Percentiles rank a stretch among this genome's conserved stretches.
Conservation (phyloP, 495 filamentous ascomycete species). For the Tuber borchii region DNA sequence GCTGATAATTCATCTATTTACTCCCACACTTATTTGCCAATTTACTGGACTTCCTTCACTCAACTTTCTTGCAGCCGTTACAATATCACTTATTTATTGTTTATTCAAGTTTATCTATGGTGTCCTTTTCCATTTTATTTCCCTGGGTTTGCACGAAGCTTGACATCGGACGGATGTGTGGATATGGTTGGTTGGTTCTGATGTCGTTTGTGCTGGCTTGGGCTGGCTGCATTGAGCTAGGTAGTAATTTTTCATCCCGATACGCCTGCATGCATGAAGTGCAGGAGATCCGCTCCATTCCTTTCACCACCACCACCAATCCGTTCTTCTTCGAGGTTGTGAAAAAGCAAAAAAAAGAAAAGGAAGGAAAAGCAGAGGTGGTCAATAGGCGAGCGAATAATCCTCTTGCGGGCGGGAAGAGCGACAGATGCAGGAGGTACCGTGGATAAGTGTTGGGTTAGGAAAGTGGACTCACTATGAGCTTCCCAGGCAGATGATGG, state of each 20-base stretch:
- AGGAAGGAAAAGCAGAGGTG: neutral
- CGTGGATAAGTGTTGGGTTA: neutral
- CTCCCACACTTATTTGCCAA: neutral
- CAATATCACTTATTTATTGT: neutral
- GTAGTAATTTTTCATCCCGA: neutral
- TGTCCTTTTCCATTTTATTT: neutral
- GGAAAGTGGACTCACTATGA: neutral
- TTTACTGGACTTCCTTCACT: neutral
- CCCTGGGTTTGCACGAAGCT: neutral
- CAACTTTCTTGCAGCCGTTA: neutral
- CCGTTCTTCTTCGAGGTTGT: neutral
- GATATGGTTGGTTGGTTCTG: neutral
- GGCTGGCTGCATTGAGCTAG: neutral
- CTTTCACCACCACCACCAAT: constrained; percentile 13
- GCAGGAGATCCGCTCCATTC: constrained; percentile 13
- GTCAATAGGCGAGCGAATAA: constrained; percentile 32
- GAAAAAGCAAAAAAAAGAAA: constrained; percentile 11
- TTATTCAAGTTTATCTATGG: neutral
- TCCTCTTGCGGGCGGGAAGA: constrained; percentile 19
- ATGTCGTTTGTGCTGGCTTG: neutral
- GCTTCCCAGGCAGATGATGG: neutral
- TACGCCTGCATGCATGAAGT: constrained; percentile 20
- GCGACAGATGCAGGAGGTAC: constrained; percentile 13
- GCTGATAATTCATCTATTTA: constrained; percentile 9
- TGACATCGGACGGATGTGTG: neutral